Base-by-base conservation (phyloP, 805 yeast genomes). In the Spathaspora sp. region DNA sequence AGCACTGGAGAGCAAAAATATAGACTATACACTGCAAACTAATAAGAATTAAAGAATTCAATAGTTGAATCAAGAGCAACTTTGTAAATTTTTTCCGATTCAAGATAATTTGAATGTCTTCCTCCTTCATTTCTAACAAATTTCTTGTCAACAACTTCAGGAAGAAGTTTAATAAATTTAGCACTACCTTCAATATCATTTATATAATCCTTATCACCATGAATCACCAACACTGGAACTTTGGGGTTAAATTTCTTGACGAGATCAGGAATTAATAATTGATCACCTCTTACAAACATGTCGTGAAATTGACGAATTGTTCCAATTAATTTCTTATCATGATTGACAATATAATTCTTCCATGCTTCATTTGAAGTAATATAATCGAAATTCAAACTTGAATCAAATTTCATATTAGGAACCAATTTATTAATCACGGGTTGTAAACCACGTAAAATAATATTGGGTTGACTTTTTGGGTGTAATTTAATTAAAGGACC, bases 401-500 rank as follows among this genome's bases (percentile, higher is more conserved):
- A 78, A 59, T 82, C 81, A 52, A 86, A 64, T 53, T 72, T 77
- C 39, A 77, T 61, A 28, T 72, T 76, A 4, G 89, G 89, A 8
- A 77, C 56, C 4, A 73, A 31, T 17, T 59, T 64, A 45, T 61
- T 59, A 47, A 68, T 63, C 1, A 76, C 32, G 26, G 82, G 78
- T n/a, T 78, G 73, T 6, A 75, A 46, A 5, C 61, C 53, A 50
- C 75, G 76, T 9, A 80, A 59, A 0, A 77, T 11, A 26, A 67
- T 52, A 50, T 77, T 75, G n/a, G 90, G 91, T 45, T 72, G 65
- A 0, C 89, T 77, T 19, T 77, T 72, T 12, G 87, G 85, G 60
- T 84, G 84, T 49, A 85, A 65, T 9, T 62, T 52, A 40, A 87
- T 72, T 54, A 85, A 73, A 1, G 96, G 96, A 1, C 83, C 90